These are phyloP conservation scores for Lasiodiplodia sp. DNA, from an alignment of 2,329 filamentous ascomycete species.

Conservation along the genomic window DNA sequence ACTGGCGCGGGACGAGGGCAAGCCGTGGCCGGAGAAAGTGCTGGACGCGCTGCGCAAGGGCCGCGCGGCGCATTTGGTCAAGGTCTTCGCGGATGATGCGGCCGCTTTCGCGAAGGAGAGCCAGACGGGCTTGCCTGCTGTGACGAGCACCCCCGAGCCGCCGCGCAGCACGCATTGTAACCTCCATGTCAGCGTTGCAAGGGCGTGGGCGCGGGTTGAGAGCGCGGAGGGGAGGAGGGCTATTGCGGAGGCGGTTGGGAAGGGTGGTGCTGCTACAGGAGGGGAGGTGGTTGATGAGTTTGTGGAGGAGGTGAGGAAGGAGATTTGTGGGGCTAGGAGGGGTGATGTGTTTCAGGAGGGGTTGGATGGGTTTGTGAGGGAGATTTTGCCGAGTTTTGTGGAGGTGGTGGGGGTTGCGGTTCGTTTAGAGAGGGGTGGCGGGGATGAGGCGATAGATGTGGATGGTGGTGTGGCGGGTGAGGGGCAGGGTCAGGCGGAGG, in stretches of 20 bases:
- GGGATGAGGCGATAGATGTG: not conserved
- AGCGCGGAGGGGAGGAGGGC: conserved; percentile 5
- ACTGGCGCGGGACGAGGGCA: not conserved
- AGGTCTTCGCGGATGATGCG: conserved; percentile 6
- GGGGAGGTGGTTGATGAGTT: conserved; percentile 31
- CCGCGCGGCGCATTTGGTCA: conserved; percentile 36
- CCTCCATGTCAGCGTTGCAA: conserved; percentile 39
- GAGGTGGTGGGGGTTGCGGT: conserved; percentile 36
- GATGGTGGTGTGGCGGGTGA: conserved; percentile 12
- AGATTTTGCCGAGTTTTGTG: conserved; percentile 41
- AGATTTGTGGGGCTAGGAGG: conserved; percentile 36
- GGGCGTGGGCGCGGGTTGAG: conserved; percentile 36
- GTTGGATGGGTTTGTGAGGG: conserved; percentile 32
- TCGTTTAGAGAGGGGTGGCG: conserved; percentile 33
- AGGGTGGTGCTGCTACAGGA: conserved; percentile 18
- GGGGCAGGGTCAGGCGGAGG: conserved; percentile 13
- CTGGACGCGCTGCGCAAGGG: conserved; percentile 33
- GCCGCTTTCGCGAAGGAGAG: conserved; percentile 32
- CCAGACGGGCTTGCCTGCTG: conserved; percentile 41
- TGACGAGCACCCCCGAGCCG: conserved; percentile 32
- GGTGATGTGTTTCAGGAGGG: conserved; percentile 38
- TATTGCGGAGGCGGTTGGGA: conserved; percentile 6
- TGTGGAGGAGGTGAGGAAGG: conserved; percentile 32
- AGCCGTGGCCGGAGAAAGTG: not conserved
- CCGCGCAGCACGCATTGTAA: conserved; percentile 40